Evolutionary conservation across 78 protist species (phyloP).

Genomic region (Cyanophora paradoxa): DNA sequence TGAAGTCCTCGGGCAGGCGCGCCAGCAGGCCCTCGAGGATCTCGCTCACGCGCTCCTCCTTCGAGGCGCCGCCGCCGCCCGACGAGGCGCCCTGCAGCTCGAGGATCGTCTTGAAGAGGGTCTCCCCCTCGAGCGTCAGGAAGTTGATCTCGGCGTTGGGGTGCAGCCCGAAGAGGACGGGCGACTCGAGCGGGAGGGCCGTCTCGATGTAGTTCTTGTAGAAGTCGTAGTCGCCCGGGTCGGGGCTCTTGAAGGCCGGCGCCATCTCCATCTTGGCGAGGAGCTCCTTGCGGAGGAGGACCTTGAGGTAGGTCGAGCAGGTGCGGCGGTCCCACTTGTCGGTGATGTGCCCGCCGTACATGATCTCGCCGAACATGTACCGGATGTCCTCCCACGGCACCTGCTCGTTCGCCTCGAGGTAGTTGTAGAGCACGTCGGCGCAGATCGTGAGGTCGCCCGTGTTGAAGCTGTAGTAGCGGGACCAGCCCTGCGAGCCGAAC

Average conservation of each 20-base stretch:
- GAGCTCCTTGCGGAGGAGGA: conserved; percentile 21
- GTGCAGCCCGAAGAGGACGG: conserved; percentile 54
- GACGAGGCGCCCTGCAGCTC: conserved; percentile 16
- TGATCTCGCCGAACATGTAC: conserved; percentile 42
- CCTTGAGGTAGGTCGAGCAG: conserved; percentile 25
- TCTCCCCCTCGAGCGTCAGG: conserved; percentile 19
- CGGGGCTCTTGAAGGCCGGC: conserved; percentile 23
- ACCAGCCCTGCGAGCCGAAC: conserved; percentile 71
- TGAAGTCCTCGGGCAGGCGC: conserved; percentile 23
- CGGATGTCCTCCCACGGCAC: conserved; percentile 49
- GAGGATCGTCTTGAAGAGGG: conserved; percentile 25
- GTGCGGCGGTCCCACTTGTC: conserved; percentile 37
- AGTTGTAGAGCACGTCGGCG: conserved; percentile 24
- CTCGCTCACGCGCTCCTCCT: conserved; percentile 21
- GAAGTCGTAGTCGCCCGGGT: background rate
- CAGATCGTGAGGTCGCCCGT: conserved; percentile 35
- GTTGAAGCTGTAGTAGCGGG: conserved; percentile 30
- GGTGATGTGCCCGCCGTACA: conserved; percentile 60
- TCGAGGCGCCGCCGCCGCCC: conserved; percentile 25
- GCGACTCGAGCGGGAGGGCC: conserved; percentile 41
- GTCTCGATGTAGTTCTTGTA: conserved; percentile 20
- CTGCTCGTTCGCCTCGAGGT: conserved; percentile 28
- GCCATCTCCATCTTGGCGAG: background rate
- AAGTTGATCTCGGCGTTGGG: conserved; percentile 56
- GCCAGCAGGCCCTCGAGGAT: background rate